Percentiles rank a stretch among this genome's conserved stretches.
Conservation (phyloP, 2,329 filamentous ascomycete genomes). For the Endoconidiophora polonica region DNA sequence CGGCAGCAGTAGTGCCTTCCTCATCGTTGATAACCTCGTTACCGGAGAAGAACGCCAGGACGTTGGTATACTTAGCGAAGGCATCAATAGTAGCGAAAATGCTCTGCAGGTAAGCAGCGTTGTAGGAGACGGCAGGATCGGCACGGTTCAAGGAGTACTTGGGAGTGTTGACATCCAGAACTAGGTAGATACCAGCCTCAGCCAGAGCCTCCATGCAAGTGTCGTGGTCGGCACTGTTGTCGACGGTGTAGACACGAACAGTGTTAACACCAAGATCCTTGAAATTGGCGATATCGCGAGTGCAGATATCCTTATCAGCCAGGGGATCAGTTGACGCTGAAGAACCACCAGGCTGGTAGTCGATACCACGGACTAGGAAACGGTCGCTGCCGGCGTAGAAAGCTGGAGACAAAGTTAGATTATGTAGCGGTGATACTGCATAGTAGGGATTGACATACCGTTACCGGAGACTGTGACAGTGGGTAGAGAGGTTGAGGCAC, state of each 20-base stretch:
- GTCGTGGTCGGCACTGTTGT: conserved; percentile 70
- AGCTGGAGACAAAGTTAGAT: conserved; percentile 22
- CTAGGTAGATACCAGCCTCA: conserved; percentile 79
- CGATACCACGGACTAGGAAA: conserved; percentile 44
- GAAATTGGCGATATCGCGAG: conserved; percentile 68
- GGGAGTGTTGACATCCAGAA: conserved; percentile 81
- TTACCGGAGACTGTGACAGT: conserved; percentile 38
- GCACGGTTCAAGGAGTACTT: conserved; percentile 73
- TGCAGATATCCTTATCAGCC: conserved; percentile 51
- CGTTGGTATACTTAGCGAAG: conserved; percentile 72
- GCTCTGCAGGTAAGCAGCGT: conserved; percentile 65
- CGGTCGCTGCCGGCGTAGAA: conserved; percentile 37
- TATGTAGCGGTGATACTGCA: not conserved
- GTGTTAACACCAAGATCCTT: conserved; percentile 78
- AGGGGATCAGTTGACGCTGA: conserved; percentile 53
- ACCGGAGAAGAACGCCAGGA: conserved; percentile 68
- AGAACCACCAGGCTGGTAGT: conserved; percentile 47
- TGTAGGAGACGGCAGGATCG: conserved; percentile 56
- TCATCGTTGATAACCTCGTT: conserved; percentile 65
- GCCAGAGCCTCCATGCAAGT: conserved; percentile 69
- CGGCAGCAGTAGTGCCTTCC: conserved; percentile 43
- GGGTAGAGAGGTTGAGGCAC: conserved; percentile 31
- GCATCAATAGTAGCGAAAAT: conserved; percentile 79
- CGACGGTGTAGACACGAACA: conserved; percentile 79
- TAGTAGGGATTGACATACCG: conserved; percentile 24